These are phyloP conservation scores for Suhomyces emberorum DNA, from an alignment of 805 yeast species.

Conservation along the genomic window DNA sequence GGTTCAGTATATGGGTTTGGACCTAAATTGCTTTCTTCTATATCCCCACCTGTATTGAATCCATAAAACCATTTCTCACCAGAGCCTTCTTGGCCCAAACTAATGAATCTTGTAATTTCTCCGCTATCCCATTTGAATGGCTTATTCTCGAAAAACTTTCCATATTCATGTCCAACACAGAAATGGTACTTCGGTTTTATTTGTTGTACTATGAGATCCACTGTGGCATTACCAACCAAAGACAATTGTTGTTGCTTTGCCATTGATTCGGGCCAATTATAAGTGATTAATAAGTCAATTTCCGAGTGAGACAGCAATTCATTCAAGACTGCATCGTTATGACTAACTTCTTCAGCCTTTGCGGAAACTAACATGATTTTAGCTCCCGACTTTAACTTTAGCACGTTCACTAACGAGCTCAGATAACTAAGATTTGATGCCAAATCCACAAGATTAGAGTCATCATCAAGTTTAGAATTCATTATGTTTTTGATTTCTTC, in stretches of 20 bases:
- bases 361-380: constrained; percentile 46
- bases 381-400: constrained; percentile 43
- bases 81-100: constrained; percentile 57
- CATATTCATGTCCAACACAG: constrained; percentile 48
- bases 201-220: constrained; percentile 46
- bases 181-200: constrained; percentile 67
- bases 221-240: constrained; percentile 39
- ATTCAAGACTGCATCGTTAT: constrained; percentile 8
- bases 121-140: constrained; percentile 57
- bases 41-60: constrained; percentile 30
- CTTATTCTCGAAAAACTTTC: constrained; percentile 50
- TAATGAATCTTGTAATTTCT: constrained; percentile 57
- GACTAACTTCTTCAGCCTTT: constrained; percentile 6
- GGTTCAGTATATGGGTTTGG: constrained; percentile 26
- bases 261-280: constrained; percentile 58
- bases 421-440: constrained; percentile 26
- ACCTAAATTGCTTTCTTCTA: constrained; percentile 4
- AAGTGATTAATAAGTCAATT: constrained; percentile 55
- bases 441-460: constrained; percentile 22
- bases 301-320: constrained; percentile 9
- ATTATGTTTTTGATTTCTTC: constrained; percentile 3
- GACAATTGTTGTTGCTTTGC: constrained; percentile 43
- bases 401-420: constrained; percentile 29
- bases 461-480: constrained; percentile 2
- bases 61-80: constrained; percentile 73